Evolutionary conservation across 495 filamentous ascomycete genomes (phyloP), one percentile per base, ranked within the genome.

Genomic region (Xylaria intraflava): DNA sequence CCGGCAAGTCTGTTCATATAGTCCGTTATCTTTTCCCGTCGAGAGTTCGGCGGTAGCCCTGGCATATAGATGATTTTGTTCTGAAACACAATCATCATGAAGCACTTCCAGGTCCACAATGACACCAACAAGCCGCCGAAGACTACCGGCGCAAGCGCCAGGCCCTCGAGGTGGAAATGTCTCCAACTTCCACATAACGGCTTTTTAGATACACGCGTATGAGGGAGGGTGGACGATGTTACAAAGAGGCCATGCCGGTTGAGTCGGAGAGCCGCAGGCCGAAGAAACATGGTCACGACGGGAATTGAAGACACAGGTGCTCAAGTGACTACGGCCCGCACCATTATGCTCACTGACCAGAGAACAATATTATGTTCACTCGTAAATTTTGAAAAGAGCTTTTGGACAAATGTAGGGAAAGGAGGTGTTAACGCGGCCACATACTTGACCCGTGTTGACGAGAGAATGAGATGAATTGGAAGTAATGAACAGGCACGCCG

Each of bases 41-140:
- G 70, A 0, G 78, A 68, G 59, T 72, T 78, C 1, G 86, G 85
- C 10, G 86, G 86, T 7, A 89, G 57, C 29, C 81, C 82, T 0
- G 88, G 84, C 69, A 90, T 88, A 68, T 91, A 91, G 43, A 92
- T 83, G 53, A 93, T 88, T 55, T 88, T 88, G 62, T 91, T 88
- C 66, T 90, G 88, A 62, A 92, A 84, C 5, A 85, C 57, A 17
- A 92, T 74, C 69, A 91, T 81, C 85, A 90, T 88, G 49, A 84
- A 64, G 57, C 86, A 90, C 70, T 93, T 91, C 78, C 85, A 90
- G 0, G 77, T 76, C 84, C 86, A 91, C 10, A 90, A 74, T 5
- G 76, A 71, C 8, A 88, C 53, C 1, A 88, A 66, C 11, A 94
- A 70, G 8, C 86, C 84, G 7, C 70, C 59, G 60, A 89, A 91